Base-by-base conservation (phyloP, 2,329 filamentous ascomycete species). In the Aspergillus vadensis region DNA sequence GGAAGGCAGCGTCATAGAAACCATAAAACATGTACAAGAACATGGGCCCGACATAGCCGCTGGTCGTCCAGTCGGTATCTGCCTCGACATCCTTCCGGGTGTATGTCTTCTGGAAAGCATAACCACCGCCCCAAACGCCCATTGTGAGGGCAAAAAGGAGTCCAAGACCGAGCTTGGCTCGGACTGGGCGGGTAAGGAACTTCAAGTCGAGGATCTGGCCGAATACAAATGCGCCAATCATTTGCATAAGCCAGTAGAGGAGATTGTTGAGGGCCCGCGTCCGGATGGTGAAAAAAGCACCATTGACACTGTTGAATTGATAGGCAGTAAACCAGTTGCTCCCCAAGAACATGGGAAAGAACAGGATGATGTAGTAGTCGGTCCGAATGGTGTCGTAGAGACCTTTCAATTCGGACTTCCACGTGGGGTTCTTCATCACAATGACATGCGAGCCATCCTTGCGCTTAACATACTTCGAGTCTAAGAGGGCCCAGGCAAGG, bases 21-120 rank as follows among this genome's bases (percentile, higher is more conserved):
- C 92, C 92, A 74, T 95, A 96, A 77, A 93, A 93, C 70, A 96
- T 91, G 81, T 92, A 96, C 55, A 96, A 79, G 75, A 96, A 91
- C 86, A 96, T 91, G 12, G 91, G 90, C 0, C 89, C 91, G 60
- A 88, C 82, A 72, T 89, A 95, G 57, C 86, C 86, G 27, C 81
- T 77, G 58, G 86, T 82, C 2, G 80, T 83, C 88, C 90, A 95
- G 76, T 95, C 91, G 58, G 71, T 73, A 19, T 73, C 70, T 19
- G 67, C 68, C 32, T 70, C 69, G n/a, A 67, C 60, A 4, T 67
- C 67, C 27, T 74, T 76, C 27, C 87, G 84, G 5, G 79, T 78
- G 60, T 90, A 89, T 17, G 77, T 74, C 69, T 79, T 85, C 80
- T 92, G 87, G 80, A 89, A 96, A 17, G 84, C 90, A 75, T 89